These are phyloP conservation scores for Auricularia heimuer DNA, from an alignment of 768 basidiomycete genomes.

Conservation along the genomic window DNA sequence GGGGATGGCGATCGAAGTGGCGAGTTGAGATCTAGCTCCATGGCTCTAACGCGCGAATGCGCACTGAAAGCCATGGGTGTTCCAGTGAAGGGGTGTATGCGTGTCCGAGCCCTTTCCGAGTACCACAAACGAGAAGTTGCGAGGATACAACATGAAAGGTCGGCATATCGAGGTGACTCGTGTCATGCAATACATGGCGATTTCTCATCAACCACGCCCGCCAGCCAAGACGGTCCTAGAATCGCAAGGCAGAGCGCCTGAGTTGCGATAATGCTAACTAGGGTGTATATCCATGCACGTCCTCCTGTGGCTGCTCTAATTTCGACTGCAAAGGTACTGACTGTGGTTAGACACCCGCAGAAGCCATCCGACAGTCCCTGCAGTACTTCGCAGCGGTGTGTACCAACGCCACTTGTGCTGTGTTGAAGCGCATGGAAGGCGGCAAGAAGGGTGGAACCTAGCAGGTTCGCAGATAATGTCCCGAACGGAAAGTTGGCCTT, in stretches of 20 bases:
- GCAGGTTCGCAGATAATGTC: constrained; percentile 63
- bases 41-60: no score
- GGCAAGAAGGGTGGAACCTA: constrained; percentile 79
- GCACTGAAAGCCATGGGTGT: no score
- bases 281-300: constrained; percentile 59
- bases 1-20: no score
- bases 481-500: constrained; percentile 60
- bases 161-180: no score
- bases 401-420: constrained; percentile 12
- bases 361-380: constrained; percentile 86
- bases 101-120: no score
- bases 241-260: constrained; percentile 66
- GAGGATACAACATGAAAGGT: no score
- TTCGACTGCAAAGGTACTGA: constrained; percentile 89
- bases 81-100: no score
- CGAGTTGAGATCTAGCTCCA: no score
- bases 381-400: constrained; percentile 54
- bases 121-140: no score
- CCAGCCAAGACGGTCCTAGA: constrained; percentile 56
- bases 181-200: no score
- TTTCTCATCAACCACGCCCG: constrained; percentile 31
- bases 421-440: constrained; percentile 64
- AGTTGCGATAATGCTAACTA: constrained; percentile 56
- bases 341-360: constrained; percentile 89
- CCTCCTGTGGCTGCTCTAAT: constrained; percentile 43